Base-by-base conservation (phyloP, 1,139 yeast genomes). In the Spencermartinsiella ligniputridi region DNA sequence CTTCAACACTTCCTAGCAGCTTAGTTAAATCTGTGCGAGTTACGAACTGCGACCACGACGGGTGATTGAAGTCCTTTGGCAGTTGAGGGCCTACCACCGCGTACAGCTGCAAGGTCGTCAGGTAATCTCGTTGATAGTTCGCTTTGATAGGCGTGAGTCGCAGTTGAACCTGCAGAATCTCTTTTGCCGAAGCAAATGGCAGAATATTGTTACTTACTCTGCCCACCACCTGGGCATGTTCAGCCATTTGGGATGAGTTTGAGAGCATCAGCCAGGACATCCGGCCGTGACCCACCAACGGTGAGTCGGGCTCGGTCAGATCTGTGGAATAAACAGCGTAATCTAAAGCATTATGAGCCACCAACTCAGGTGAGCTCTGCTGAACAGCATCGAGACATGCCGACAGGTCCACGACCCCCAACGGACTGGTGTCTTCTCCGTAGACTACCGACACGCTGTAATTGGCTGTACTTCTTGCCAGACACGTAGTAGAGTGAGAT, bases 261-360 rank as follows among this genome's bases (percentile, higher is more conserved):
- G 39, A 25, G 48, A 48, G 37, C 21, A 56, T 47, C 19, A 62
- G 52, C 47, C 54, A 50, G 4, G 69, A 62, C 3, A 68, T 52
- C 49, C 62, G 52, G n/a, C 73, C 73, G 48, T 69, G 72, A 15
- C 71, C 70, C 35, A 67, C 69, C 33, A 63, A 50, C 5, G 73
- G 72, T 38, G 51, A 49, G 42, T 58, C 69, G 4, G 60, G 59
- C 50, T 69, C 73, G 11, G 68, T 57, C 49, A 57, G 62, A 52
- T 69, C 73, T n/a, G 55, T 60, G 2, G 71, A 59, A 47, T 69
- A 69, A 3, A 69, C 71, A 15, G 68, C 66, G 50, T 60, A 69
- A 42, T 69, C 73, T 11, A 48, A 41, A 24, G 54, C 49, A 12
- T 60, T 52, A 21, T 55, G 53, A 2, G 64, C 55, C 12, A 61